phyloP scores from a whole-genome alignment of 1,284 basidiomycete genomes.

The Trametes polyzona region DNA sequence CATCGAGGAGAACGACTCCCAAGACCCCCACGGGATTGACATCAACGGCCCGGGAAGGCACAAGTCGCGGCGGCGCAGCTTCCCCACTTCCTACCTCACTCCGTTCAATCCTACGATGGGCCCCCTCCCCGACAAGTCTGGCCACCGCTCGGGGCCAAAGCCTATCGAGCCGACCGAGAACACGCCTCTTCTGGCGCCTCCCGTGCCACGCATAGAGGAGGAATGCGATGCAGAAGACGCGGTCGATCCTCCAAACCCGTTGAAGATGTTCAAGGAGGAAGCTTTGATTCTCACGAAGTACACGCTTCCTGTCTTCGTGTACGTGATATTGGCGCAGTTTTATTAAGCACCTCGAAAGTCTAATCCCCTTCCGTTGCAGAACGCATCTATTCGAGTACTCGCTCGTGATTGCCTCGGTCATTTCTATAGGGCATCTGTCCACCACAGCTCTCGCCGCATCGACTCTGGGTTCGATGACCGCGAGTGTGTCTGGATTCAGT shows the following conservation, averaged over 20 bases:
- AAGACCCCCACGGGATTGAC: constrained; percentile 16
- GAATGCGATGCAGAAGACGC: constrained; percentile 40
- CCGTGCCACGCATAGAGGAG: constrained; percentile 50
- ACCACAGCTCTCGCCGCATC: constrained; percentile 84
- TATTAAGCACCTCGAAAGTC: not conserved
- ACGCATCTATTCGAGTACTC: constrained; percentile 80
- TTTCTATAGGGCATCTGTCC: constrained; percentile 86
- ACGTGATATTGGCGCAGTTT: constrained; percentile 36
- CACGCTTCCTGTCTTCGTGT: constrained; percentile 72
- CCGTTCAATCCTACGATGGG: constrained; percentile 40
- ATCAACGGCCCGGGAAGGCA: constrained; percentile 6
- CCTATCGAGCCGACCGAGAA: constrained; percentile 42
- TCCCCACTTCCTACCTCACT: constrained; percentile 37
- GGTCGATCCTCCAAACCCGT: constrained; percentile 29
- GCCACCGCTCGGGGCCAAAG: constrained; percentile 34
- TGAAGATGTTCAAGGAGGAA: constrained; percentile 60
- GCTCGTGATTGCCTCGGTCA: constrained; percentile 72
- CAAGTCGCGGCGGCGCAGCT: constrained; percentile 35
- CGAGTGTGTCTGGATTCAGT: constrained; percentile 70
- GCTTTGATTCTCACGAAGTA: constrained; percentile 62
- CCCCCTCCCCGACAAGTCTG: constrained; percentile 33
- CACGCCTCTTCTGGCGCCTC: constrained; percentile 55
- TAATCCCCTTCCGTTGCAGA: constrained; percentile 40
- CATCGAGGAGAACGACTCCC: constrained; percentile 17
- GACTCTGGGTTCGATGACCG: constrained; percentile 89